phyloP scores from a whole-genome alignment of 1,139 yeast genomes.

The Hemisphaericaspora xylofermentans region DNA sequence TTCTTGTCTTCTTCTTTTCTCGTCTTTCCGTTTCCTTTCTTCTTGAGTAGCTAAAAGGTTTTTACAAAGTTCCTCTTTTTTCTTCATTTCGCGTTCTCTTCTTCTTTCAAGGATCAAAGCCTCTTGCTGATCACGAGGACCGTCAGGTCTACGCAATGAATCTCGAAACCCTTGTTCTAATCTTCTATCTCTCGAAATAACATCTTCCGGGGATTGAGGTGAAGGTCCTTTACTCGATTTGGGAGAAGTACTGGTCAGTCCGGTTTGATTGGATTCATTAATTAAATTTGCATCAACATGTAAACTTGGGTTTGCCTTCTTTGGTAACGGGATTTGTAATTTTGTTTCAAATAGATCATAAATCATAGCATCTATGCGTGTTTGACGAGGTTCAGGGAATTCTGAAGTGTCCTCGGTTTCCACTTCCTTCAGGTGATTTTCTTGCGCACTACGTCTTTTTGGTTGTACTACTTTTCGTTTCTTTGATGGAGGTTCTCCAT shows the following conservation, averaged over 20 bases:
- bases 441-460: neutral
- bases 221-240: neutral
- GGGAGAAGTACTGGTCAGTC: neutral
- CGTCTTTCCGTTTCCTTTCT: neutral
- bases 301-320: neutral
- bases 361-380: neutral
- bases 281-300: neutral
- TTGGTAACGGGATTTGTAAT: neutral
- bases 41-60: neutral
- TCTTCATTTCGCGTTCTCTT: neutral
- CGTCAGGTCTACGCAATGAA: neutral
- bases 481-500: neutral
- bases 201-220: neutral
- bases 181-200: neutral
- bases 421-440: neutral
- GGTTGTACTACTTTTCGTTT: neutral
- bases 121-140: slow-evolving; percentile 1
- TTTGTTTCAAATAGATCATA: neutral
- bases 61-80: slow-evolving; percentile 1
- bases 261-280: too few species aligned
- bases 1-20: neutral
- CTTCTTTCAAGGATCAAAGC: neutral
- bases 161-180: neutral
- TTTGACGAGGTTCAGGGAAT: neutral
- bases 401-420: too few species aligned